These are phyloP conservation scores for Ilyonectria destructans DNA, from an alignment of 2,329 filamentous ascomycete species.

Conservation along the genomic window DNA sequence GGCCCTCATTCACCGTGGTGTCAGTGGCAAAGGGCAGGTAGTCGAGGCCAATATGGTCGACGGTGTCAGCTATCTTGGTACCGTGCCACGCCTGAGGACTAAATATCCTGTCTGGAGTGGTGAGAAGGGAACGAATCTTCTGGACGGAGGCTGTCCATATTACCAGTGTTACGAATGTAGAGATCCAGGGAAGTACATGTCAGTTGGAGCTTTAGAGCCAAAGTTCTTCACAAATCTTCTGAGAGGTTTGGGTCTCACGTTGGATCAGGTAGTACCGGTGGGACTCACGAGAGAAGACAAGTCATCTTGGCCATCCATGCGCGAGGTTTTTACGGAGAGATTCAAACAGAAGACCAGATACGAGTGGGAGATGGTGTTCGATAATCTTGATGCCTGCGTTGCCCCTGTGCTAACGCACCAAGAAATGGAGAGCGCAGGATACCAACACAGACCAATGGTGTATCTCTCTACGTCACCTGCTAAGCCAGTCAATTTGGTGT, in stretches of 20 bases:
- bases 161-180: slow-evolving; percentile 90
- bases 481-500: neutral
- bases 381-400: neutral
- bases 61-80: slow-evolving; percentile 82
- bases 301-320: neutral
- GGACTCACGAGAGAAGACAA: neutral
- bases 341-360: neutral
- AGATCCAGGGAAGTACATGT: slow-evolving; percentile 80
- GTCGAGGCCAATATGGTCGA: slow-evolving; percentile 94
- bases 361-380: neutral
- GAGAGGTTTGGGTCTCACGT: slow-evolving; percentile 67
- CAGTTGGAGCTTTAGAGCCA: slow-evolving; percentile 88
- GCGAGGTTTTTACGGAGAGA: neutral
- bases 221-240: slow-evolving; percentile 83
- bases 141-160: slow-evolving; percentile 89
- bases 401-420: neutral
- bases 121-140: slow-evolving; percentile 79
- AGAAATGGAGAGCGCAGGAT: neutral
- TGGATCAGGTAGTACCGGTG: neutral
- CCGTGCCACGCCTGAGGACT: slow-evolving; percentile 78
- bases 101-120: slow-evolving; percentile 74
- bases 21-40: slow-evolving; percentile 62
- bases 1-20: slow-evolving; percentile 77
- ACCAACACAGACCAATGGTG: neutral
- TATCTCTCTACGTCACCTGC: neutral